phyloP scores from a whole-genome alignment of 768 basidiomycete species.

The Phlebiopsis flavidoalba region DNA sequence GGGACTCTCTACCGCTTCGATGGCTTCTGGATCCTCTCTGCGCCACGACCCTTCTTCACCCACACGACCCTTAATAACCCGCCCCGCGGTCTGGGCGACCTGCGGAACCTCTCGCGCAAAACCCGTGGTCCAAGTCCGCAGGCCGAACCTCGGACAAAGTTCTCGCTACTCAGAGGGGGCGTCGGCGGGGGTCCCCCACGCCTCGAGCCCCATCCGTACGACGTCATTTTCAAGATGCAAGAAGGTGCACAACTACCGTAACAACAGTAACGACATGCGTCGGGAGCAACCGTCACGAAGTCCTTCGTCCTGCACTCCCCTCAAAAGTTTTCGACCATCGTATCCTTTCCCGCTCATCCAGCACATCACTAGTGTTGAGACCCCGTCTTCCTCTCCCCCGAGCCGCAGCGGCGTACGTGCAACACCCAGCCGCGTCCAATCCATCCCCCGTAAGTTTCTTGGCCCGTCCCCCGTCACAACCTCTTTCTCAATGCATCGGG shows the following conservation, averaged over 20 bases:
- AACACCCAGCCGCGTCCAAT: conserved; percentile 15
- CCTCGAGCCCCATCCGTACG: conserved; percentile 37
- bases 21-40: conserved; percentile 21
- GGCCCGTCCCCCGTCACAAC: conserved; percentile 18
- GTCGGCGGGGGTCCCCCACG: too few relatives aligned
- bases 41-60: conserved; percentile 25
- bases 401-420: conserved; percentile 14
- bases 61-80: conserved; percentile 17
- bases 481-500: conserved; percentile 31
- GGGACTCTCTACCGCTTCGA: conserved; percentile 38
- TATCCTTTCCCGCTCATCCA: conserved; percentile 29
- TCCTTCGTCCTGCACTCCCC: conserved; percentile 26
- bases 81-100: conserved; percentile 47
- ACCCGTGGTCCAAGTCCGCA: conserved; percentile 76
- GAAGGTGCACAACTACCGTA: conserved; percentile 62
- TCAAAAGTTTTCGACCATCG: conserved; percentile 22
- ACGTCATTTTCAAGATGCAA: conserved; percentile 54
- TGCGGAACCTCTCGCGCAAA: conserved; percentile 63
- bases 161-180: conserved; percentile 32
- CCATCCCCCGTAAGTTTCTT: conserved; percentile 19
- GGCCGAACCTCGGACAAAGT: conserved; percentile 72
- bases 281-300: conserved; percentile 18
- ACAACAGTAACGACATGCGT: conserved; percentile 49
- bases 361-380: conserved; percentile 23
- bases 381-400: conserved; percentile 29